phyloP scores from a whole-genome alignment of 2,329 filamentous ascomycete genomes.

The Claviceps sp. region DNA sequence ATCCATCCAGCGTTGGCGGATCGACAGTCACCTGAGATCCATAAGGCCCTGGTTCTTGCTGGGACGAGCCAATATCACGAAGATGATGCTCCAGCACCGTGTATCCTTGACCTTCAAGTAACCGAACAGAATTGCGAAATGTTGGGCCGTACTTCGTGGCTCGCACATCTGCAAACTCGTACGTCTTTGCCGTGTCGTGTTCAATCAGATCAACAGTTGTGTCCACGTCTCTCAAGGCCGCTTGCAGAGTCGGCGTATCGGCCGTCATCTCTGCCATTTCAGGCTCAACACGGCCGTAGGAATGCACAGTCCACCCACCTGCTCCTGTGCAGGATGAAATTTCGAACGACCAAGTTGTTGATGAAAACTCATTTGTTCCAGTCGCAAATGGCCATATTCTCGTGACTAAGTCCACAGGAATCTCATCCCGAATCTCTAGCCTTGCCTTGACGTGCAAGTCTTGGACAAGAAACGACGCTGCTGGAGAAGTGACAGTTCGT shows the following conservation, averaged over 20 bases:
- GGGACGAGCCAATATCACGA: conserved; percentile 9
- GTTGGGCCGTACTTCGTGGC: conserved; percentile 15
- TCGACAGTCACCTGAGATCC: conserved; percentile 14
- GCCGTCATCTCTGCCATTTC: conserved; percentile 8
- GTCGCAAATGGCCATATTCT: conserved; percentile 10
- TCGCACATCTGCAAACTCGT: conserved; percentile 2
- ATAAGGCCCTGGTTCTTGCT: conserved; percentile 1
- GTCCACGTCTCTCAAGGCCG: conserved; percentile 3
- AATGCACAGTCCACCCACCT: conserved; percentile 12
- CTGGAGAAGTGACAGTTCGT: not conserved
- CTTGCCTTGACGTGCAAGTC: conserved; percentile 11
- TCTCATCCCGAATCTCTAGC: conserved; percentile 16
- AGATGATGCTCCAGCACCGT: conserved; percentile 12
- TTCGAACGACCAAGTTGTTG: conserved; percentile 11
- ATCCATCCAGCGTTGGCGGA: conserved; percentile 15
- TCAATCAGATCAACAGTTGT: conserved; percentile 2
- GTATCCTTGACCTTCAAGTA: conserved; percentile 11
- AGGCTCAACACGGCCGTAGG: conserved; percentile 11
- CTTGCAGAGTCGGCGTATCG: conserved; percentile 9
- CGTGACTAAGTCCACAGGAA: conserved; percentile 14
- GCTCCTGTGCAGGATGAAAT: conserved; percentile 12
- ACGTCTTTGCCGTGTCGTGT: conserved; percentile 1
- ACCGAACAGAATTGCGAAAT: conserved; percentile 11
- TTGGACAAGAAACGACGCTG: conserved; percentile 3
- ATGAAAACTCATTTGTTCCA: conserved; percentile 9